These are phyloP conservation scores for Penstemon barbatus DNA, from an alignment of 257 asterid species.

Conservation along the genomic window DNA sequence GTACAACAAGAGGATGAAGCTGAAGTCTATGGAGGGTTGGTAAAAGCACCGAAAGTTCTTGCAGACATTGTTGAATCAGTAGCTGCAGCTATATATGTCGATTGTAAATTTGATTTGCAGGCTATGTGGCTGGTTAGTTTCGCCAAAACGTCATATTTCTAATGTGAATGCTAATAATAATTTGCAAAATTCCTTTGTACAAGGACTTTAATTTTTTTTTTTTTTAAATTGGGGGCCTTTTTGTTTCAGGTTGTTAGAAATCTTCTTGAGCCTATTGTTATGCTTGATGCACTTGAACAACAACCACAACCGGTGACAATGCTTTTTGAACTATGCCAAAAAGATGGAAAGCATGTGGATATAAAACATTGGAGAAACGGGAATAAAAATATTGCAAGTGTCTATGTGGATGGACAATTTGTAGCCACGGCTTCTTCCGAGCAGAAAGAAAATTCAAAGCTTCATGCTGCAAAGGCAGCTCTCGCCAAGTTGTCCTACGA, in stretches of 20 bases:
- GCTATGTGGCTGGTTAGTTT: slow-evolving; percentile 48
- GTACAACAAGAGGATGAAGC: slow-evolving; percentile 51
- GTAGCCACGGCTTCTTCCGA: slow-evolving; percentile 61
- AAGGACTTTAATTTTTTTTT: neutral
- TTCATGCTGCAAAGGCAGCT: slow-evolving; percentile 79
- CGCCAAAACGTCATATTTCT: neutral
- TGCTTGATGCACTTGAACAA: slow-evolving; percentile 47
- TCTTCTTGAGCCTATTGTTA: slow-evolving; percentile 67
- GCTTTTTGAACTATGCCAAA: slow-evolving; percentile 73
- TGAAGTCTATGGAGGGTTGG: slow-evolving; percentile 66
- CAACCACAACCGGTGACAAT: slow-evolving; percentile 86
- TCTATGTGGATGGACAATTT: slow-evolving; percentile 56
- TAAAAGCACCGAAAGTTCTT: slow-evolving; percentile 80
- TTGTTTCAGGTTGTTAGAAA: slow-evolving; percentile 49
- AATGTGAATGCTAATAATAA: neutral
- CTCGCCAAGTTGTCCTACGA: slow-evolving; percentile 38
- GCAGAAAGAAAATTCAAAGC: slow-evolving; percentile 71
- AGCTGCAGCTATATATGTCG: slow-evolving; percentile 67
- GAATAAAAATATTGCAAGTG: slow-evolving; percentile 49
- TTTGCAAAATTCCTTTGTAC: neutral
- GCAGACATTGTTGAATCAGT: slow-evolving; percentile 84
- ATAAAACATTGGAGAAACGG: slow-evolving; percentile 47
- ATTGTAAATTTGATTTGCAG: slow-evolving; percentile 38
- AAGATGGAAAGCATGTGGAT: slow-evolving; percentile 54
- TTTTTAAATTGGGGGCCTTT: neutral